A percentile compares a stretch with the other conserved stretches of the same genome.
Conservation (phyloP, 1,139 yeast species). For the Scheffersomyces quercinus region DNA sequence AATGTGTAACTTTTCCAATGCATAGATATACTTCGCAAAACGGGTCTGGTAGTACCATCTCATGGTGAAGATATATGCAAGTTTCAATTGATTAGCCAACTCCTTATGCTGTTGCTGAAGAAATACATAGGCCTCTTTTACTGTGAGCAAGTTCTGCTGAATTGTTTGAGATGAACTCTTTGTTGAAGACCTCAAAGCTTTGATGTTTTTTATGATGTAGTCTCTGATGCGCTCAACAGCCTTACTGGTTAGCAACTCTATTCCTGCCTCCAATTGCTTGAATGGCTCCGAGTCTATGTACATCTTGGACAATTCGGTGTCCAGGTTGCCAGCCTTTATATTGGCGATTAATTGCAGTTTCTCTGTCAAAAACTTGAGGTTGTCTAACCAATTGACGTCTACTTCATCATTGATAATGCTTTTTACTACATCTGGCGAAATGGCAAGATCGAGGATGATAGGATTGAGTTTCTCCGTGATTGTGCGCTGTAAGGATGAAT, state of each 20-base stretch:
- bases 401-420: constrained; percentile 52
- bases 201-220: constrained; percentile 63
- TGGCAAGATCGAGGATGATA: constrained; percentile 66
- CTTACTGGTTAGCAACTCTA: constrained; percentile 48
- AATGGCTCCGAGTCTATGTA: constrained; percentile 38
- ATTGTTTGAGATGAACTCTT: constrained; percentile 64
- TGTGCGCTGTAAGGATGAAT: constrained; percentile 51
- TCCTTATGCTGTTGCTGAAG: constrained; percentile 55
- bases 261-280: constrained; percentile 33
- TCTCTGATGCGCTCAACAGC: constrained; percentile 77
- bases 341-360: constrained; percentile 49
- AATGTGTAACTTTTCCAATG: constrained; percentile 64
- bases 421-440: constrained; percentile 67
- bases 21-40: constrained; percentile 76
- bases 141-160: constrained; percentile 65
- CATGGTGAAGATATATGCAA: constrained; percentile 86
- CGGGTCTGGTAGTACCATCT: constrained; percentile 85
- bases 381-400: constrained; percentile 57
- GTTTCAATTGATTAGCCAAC: constrained; percentile 73
- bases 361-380: constrained; percentile 56
- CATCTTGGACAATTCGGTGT: constrained; percentile 5
- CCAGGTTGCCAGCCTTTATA: constrained; percentile 20
- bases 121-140: constrained; percentile 62
- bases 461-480: constrained; percentile 67
- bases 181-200: constrained; percentile 51